Evolutionary conservation across 2,329 filamentous ascomycete species (phyloP), one percentile per base, ranked within the genome.

Genomic region (Emericellopsis atlantica): DNA sequence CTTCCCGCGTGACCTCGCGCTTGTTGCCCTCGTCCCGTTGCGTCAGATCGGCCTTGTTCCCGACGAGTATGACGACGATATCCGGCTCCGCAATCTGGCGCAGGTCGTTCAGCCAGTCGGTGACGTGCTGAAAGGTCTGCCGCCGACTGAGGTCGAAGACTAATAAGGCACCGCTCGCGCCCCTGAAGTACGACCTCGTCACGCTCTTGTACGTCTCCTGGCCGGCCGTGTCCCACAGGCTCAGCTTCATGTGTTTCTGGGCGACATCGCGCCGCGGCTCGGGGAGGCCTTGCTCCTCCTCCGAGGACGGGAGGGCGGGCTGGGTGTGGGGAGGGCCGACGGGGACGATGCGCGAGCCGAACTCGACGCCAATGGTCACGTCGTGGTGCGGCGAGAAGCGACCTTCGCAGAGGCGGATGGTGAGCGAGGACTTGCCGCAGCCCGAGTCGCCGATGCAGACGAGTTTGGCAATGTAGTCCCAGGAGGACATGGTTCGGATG

Each of bases 391-490:
- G 77, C 42, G 85, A 87, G 70, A 96, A 95, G 60, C 90, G 86
- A 53, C 89, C 89, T 72, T 95, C 90, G 68, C 90, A 95, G 48
- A 96, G 84, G 48, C 90, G 86, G 59, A 95, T 89, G 43, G 89
- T 95, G 51, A 95, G 77, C 63, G 86, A 78, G 46, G 87, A 94
- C 71, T 98, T 98, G 56, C 92, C 92, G 58, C 87, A 94, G 58
- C 89, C 92, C 36, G 84, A 92, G 68, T 96, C 92, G 61, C 92
- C 92, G 55, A 98, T 88, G 67, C 87, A 94, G 57, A 96, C 90
- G 54, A 98, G 85, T 66, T 98, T 98, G 62, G 90, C 89, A 59
- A 96, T 98, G 70, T 93, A 96, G 69, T 96, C 88, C 90, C 90
- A 96, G 55, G 66, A 60, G 56, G 72, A 72, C 74, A 79, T 79